These are phyloP conservation scores for Fraxinus dipetala DNA, from an alignment of 305 asterid genomes.

Conservation along the genomic window DNA sequence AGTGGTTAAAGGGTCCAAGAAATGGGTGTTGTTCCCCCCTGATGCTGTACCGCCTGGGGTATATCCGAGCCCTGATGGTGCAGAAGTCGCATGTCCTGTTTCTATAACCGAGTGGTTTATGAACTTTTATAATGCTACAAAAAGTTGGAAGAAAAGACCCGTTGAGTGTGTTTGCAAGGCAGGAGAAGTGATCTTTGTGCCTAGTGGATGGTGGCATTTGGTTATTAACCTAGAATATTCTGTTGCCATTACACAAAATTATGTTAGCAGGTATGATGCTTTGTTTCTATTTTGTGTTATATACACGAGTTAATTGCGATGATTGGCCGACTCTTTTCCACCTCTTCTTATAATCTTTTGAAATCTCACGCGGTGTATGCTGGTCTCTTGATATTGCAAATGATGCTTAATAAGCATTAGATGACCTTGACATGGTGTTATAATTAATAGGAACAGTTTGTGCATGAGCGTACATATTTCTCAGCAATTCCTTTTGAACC, in stretches of 20 bases:
- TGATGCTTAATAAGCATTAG: not conserved
- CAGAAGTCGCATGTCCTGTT: conserved; percentile 96
- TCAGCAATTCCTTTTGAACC: not conserved
- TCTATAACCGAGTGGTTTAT: conserved; percentile 95
- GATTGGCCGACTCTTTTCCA: not conserved
- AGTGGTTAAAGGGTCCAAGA: conserved; percentile 83
- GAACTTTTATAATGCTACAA: conserved; percentile 78
- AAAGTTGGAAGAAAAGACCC: conserved; percentile 67
- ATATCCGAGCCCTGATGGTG: conserved; percentile 90
- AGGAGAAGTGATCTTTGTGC: conserved; percentile 90
- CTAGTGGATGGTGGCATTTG: conserved; percentile 99
- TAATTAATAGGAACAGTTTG: not conserved
- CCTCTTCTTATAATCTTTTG: not conserved
- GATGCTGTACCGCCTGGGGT: conserved; percentile 97
- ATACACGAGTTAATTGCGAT: not conserved
- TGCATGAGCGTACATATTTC: not conserved
- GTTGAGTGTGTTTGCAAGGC: conserved; percentile 86
- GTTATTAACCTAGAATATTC: conserved; percentile 91
- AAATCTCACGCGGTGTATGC: not conserved
- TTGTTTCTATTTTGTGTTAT: conserved; percentile 17
- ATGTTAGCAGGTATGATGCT: conserved; percentile 74
- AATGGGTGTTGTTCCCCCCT: conserved; percentile 94
- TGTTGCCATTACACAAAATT: conserved; percentile 93
- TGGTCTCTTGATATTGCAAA: not conserved
- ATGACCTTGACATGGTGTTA: not conserved